Percentiles rank a stretch among this genome's conserved stretches.
phyloP scores from a whole-genome alignment of 176 grass and related monocot species.

The Paspalum notatum region DNA sequence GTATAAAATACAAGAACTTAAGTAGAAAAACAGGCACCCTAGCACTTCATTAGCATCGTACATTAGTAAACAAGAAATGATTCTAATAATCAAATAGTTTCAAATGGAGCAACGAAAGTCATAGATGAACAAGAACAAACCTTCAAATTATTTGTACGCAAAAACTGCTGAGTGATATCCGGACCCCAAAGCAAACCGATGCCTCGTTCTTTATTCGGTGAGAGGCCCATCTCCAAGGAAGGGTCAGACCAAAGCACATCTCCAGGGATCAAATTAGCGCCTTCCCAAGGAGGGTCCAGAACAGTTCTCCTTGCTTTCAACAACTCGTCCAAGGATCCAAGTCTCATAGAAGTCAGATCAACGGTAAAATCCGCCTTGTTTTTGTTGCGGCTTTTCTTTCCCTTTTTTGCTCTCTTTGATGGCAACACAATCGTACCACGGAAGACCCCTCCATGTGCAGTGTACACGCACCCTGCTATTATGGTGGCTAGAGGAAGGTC shows the following conservation, averaged over 20 bases:
- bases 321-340: constrained; percentile 90
- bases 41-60: background rate
- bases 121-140: constrained; percentile 48
- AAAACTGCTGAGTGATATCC: constrained; percentile 91
- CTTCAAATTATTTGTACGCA: constrained; percentile 85
- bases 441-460: constrained; percentile 94
- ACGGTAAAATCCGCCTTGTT: constrained; percentile 31
- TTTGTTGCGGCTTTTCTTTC: constrained; percentile 61
- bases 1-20: background rate
- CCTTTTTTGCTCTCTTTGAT: constrained; percentile 73
- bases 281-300: constrained; percentile 93
- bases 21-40: background rate
- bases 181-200: constrained; percentile 98
- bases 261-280: constrained; percentile 86
- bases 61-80: background rate
- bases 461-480: constrained; percentile 89
- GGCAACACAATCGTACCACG: constrained; percentile 52
- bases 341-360: constrained; percentile 56
- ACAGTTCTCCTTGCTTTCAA: constrained; percentile 87
- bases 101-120: background rate
- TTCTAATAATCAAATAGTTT: background rate
- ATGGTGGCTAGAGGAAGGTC: constrained; percentile 93
- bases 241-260: constrained; percentile 99
- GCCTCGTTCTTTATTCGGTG: constrained; percentile 89
- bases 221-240: constrained; percentile 67